These are phyloP conservation scores for Catharanthus roseus DNA, from an alignment of 257 asterid species.

Conservation along the genomic window DNA sequence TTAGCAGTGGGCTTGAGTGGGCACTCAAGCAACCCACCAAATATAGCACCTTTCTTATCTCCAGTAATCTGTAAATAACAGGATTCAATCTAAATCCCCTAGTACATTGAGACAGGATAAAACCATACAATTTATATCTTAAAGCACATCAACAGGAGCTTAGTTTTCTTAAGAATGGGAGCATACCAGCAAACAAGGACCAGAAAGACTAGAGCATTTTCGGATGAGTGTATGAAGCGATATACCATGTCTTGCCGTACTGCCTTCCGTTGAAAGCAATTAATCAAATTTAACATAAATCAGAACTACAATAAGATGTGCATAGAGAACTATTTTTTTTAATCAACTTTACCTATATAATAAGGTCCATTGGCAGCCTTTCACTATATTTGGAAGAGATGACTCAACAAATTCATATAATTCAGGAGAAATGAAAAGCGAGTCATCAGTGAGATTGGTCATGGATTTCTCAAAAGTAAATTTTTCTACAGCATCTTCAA, in stretches of 20 bases:
- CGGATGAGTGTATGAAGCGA: conserved; percentile 86
- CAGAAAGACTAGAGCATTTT: conserved; percentile 50
- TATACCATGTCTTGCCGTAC: conserved; percentile 90
- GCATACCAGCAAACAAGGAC: conserved; percentile 86
- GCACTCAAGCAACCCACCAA: conserved; percentile 93
- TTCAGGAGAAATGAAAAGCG: conserved; percentile 60
- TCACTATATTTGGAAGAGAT: conserved; percentile 87
- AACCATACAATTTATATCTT: background rate
- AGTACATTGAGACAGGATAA: background rate
- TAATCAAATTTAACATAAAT: conserved; percentile 27
- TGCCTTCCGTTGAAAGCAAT: conserved; percentile 75
- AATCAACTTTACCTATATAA: conserved; percentile 61
- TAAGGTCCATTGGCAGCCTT: conserved; percentile 84
- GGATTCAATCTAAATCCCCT: background rate
- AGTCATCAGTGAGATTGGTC: conserved; percentile 59
- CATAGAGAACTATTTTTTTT: background rate
- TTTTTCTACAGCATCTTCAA: conserved; percentile 59
- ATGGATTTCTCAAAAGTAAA: conserved; percentile 40
- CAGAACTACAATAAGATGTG: background rate
- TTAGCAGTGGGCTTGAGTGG: conserved; percentile 79
- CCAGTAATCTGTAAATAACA: conserved; percentile 64
- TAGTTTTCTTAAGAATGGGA: background rate
- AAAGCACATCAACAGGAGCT: background rate
- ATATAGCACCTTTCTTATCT: conserved; percentile 85
- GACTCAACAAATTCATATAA: conserved; percentile 72